phyloP scores from a whole-genome alignment of 768 basidiomycete genomes.

The Auriscalpium orientale region DNA sequence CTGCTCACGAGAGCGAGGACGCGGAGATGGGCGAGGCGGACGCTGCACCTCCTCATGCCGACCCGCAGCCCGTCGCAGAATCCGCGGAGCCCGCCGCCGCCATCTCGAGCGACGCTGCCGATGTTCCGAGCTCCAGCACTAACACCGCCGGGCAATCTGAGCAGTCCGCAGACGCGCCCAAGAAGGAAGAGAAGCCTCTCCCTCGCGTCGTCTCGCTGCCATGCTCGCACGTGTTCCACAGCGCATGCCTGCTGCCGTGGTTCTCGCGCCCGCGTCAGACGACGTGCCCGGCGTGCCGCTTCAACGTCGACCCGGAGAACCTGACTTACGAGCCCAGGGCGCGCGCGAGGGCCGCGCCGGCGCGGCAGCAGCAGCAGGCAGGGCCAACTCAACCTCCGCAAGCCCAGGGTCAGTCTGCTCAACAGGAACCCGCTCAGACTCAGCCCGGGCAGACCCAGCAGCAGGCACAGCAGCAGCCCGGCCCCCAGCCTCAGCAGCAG shows the following conservation, averaged over 20 bases:
- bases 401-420: background rate
- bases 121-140: constrained; percentile 9
- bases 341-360: constrained; percentile 1
- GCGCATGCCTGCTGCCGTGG: constrained; percentile 74
- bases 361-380: constrained; percentile 1
- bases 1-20: background rate
- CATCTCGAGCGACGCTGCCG: background rate
- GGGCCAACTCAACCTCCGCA: constrained; percentile 10
- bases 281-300: constrained; percentile 78
- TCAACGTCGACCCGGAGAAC: constrained; percentile 76
- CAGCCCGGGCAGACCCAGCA: constrained; percentile 8
- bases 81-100: background rate
- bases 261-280: constrained; percentile 73
- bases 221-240: constrained; percentile 78
- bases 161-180: background rate
- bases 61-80: no score
- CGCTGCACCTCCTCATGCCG: background rate
- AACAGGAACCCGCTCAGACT: background rate
- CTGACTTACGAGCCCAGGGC: constrained; percentile 36
- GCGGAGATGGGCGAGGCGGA: background rate
- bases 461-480: constrained; percentile 11
- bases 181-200: constrained; percentile 8
- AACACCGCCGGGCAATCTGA: constrained; percentile 2
- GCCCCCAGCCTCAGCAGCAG: background rate
- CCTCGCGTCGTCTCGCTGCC: constrained; percentile 60